Percentiles rank a stretch among this genome's conserved stretches.
phyloP scores from a whole-genome alignment of 202 grass and related monocot genomes.

The Zizania palustris region DNA sequence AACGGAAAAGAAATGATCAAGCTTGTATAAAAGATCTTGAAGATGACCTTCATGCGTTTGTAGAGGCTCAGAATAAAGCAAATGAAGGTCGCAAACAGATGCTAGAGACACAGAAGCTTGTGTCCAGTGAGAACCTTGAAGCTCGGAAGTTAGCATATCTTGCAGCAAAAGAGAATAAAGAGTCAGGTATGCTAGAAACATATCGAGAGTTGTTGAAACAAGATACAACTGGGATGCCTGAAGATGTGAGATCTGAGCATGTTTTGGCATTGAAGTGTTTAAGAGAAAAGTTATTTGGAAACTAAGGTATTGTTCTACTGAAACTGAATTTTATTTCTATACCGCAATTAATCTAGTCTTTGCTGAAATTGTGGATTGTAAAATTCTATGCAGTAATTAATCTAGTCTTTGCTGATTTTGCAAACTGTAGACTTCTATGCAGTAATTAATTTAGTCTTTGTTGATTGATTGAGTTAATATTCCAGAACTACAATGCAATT shows the following conservation, averaged over 20 bases:
- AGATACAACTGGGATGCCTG: background rate
- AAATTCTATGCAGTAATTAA: too few species aligned
- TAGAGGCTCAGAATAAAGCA: background rate
- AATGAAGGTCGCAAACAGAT: constrained; percentile 4
- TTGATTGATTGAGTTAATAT: too few species aligned
- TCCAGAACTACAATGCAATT: too few species aligned
- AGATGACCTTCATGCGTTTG: background rate
- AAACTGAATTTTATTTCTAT: background rate
- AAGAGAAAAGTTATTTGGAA: background rate
- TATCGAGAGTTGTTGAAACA: background rate
- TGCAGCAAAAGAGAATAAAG: constrained; percentile 10
- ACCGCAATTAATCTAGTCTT: too few species aligned
- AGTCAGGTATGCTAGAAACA: constrained; percentile 1
- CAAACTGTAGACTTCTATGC: too few species aligned
- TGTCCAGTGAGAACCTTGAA: background rate
- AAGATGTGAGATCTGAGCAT: constrained; percentile 17
- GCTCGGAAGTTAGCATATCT: background rate
- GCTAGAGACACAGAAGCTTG: background rate
- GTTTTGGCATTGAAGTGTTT: background rate
- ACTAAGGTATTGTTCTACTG: background rate
- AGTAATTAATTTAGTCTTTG: too few species aligned
- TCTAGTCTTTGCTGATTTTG: too few species aligned
- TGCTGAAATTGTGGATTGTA: too few species aligned
- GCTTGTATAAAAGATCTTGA: constrained; percentile 18
- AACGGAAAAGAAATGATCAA: background rate